phyloP scores from a whole-genome alignment of 2,329 filamentous ascomycete species.

The Cladosporium sp. region DNA sequence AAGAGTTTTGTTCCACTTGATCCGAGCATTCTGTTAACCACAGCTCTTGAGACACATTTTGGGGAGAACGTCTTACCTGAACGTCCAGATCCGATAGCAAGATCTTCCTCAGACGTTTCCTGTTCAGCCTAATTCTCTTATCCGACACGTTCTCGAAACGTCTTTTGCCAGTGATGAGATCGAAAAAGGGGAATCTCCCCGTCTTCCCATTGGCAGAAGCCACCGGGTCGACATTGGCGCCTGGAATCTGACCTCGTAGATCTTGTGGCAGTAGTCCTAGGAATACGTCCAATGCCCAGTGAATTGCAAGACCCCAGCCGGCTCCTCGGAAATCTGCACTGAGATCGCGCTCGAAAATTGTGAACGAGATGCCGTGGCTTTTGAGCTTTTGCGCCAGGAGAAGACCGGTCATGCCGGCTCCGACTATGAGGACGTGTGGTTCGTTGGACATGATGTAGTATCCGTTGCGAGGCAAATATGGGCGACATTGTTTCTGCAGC shows the following conservation, averaged over 20 bases:
- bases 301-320: conserved; percentile 59
- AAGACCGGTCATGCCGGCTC: conserved; percentile 19
- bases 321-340: not conserved
- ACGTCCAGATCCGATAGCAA: conserved; percentile 14
- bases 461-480: too few species aligned
- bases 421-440: conserved; percentile 19
- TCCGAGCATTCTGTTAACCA: not conserved
- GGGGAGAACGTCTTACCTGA: not conserved
- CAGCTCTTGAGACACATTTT: too few species aligned
- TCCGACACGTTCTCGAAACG: conserved; percentile 22
- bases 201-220: conserved; percentile 42
- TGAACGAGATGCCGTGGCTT: conserved; percentile 15
- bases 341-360: conserved; percentile 19
- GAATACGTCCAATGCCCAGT: conserved; percentile 57
- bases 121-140: not conserved
- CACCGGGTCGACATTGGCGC: conserved; percentile 50
- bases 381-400: conserved; percentile 17
- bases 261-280: conserved; percentile 48
- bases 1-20: conserved; percentile 14
- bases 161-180: conserved; percentile 45
- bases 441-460: not conserved
- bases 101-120: conserved; percentile 14
- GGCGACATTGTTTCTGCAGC: too few species aligned
- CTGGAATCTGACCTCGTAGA: conserved; percentile 43
- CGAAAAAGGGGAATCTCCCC: conserved; percentile 53